phyloP scores from a whole-genome alignment of 805 yeast genomes.

The Candida maesae region DNA sequence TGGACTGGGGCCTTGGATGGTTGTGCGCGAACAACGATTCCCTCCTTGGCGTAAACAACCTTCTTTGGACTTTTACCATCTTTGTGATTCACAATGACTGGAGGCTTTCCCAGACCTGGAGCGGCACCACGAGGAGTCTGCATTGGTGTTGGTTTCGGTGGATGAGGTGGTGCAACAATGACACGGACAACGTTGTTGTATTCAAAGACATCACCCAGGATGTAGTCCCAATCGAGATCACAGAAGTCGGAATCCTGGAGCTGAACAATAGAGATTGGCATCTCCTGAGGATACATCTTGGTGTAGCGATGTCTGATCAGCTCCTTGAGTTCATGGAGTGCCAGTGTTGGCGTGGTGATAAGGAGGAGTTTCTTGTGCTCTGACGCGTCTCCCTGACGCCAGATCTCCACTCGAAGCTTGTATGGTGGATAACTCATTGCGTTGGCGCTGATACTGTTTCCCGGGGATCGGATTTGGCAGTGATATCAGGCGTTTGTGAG shows the following conservation, averaged over 20 bases:
- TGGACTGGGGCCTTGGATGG: no score
- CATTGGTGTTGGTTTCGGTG: not conserved
- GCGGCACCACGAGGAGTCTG: not conserved
- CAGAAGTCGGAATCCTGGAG: not conserved
- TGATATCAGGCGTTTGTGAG: no score
- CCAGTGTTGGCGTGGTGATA: not conserved
- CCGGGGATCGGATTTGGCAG: no score
- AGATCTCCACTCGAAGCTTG: not conserved
- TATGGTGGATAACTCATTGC: not conserved
- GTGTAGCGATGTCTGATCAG: not conserved
- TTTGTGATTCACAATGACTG: not conserved
- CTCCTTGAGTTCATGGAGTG: not conserved
- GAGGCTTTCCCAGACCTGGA: not conserved
- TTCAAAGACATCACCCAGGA: not conserved
- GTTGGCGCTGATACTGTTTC: no score
- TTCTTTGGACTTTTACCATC: not conserved
- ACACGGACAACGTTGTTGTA: not conserved
- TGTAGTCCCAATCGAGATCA: not conserved
- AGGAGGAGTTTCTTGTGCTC: not conserved
- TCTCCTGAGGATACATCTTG: not conserved
- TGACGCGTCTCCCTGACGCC: conserved; percentile 1
- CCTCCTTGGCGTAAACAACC: not conserved
- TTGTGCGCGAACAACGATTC: no score
- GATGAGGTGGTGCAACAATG: not conserved
- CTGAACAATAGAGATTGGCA: not conserved